A percentile compares a stretch with the other conserved stretches of the same genome.
Evolutionary conservation across 1,284 basidiomycete species (phyloP).

Genomic region (Ustilago curta): DNA sequence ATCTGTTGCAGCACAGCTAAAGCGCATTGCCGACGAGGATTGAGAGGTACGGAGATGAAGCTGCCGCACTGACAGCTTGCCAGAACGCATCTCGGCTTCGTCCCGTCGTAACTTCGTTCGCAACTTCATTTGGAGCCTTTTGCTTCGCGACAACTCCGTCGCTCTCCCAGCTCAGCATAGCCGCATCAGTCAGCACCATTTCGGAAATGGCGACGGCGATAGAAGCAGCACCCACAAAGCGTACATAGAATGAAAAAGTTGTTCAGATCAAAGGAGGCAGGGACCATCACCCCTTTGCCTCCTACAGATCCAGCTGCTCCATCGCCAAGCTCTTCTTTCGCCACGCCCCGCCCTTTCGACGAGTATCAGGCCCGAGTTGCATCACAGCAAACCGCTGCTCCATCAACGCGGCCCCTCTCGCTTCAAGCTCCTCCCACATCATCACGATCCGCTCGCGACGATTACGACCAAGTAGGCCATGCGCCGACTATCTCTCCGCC

Average conservation of each 20-base stretch:
- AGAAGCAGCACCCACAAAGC: not conserved
- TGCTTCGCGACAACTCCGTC: not conserved
- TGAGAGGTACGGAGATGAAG: not conserved
- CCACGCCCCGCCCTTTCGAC: conserved; percentile 35
- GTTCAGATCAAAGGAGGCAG: conserved; percentile 47
- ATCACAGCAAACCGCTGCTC: conserved; percentile 7
- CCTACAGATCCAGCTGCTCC: conserved; percentile 22
- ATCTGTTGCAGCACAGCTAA: not conserved
- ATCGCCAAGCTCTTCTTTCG: conserved; percentile 28
- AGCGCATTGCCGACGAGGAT: not conserved
- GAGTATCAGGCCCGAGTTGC: conserved; percentile 43
- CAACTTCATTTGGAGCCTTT: conserved; percentile 2
- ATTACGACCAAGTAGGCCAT: conserved; percentile 21
- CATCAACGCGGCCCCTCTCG: conserved; percentile 24
- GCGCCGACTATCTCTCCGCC: conserved; percentile 9
- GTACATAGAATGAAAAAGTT: conserved; percentile 51
- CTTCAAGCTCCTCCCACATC: conserved; percentile 20
- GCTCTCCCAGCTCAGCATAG: not conserved
- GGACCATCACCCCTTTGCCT: conserved; percentile 50
- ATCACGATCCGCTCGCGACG: conserved; percentile 20
- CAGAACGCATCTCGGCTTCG: not conserved
- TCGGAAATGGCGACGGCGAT: conserved; percentile 19
- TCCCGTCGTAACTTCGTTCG: not conserved
- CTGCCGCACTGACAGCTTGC: not conserved
- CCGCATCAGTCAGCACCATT: not conserved